These are phyloP conservation scores for Nothopassalora personata DNA, from an alignment of 2,329 filamentous ascomycete genomes.

Conservation along the genomic window DNA sequence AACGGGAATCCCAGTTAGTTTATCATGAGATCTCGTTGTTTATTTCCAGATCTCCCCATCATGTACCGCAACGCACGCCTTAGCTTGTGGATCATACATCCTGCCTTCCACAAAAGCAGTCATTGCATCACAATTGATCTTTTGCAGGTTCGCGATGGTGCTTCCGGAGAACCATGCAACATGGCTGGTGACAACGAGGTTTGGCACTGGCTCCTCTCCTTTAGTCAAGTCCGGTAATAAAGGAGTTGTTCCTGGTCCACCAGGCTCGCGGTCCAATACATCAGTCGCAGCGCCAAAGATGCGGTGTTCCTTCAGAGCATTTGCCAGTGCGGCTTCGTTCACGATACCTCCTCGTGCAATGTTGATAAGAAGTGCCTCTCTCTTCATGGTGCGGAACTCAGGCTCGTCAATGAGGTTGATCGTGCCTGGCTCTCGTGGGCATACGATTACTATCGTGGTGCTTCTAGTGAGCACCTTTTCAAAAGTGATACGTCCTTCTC, in stretches of 20 bases:
- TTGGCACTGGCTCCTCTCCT: constrained; percentile 17
- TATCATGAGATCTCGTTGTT: not conserved
- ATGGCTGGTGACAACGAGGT: constrained; percentile 18
- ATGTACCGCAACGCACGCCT: constrained; percentile 17
- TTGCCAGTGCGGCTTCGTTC: constrained; percentile 18
- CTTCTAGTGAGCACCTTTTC: constrained; percentile 13
- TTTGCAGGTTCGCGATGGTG: constrained; percentile 15
- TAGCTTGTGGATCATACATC: constrained; percentile 19
- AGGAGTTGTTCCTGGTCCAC: constrained; percentile 14
- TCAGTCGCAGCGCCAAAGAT: constrained; percentile 21
- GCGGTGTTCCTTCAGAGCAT: constrained; percentile 14
- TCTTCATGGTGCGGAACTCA: constrained; percentile 14
- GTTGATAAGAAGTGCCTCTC: constrained; percentile 18
- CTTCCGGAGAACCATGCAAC: constrained; percentile 18
- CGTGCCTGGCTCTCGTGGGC: constrained; percentile 16
- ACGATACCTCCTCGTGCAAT: constrained; percentile 19
- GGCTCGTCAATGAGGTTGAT: constrained; percentile 17
- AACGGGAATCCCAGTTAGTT: not conserved
- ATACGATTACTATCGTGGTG: constrained; percentile 13
- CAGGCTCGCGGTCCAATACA: constrained; percentile 20
- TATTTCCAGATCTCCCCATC: constrained; percentile 21
- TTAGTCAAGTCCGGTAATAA: constrained; percentile 18
- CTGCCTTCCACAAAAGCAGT: constrained; percentile 18
- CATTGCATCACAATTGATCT: constrained; percentile 19
- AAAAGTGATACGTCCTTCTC: constrained; percentile 11